Evolutionary conservation across 2,329 filamentous ascomycete genomes (phyloP), one percentile per base, ranked within the genome.

Genomic region (Chaetomium strumarium): DNA sequence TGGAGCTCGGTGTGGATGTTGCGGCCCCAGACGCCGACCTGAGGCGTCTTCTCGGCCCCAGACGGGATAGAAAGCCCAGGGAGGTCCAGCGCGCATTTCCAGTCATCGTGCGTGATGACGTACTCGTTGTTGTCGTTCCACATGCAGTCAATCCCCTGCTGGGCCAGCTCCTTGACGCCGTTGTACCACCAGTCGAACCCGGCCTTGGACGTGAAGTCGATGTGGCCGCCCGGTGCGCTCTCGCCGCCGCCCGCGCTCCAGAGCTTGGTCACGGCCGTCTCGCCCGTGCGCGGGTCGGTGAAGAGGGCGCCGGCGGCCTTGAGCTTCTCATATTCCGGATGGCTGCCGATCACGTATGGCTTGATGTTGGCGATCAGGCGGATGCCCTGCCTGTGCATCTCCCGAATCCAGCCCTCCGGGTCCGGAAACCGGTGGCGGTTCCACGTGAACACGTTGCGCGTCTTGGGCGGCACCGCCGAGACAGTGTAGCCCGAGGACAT

Each of bases 41-140:
- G 37, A 3, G 38, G 39, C 8, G 8, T 11, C 24, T 39, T 40
- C 20, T 47, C 36, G 20, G 45, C 45, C 14, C 45, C 44, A 2
- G 34, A 20, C 3, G 45, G 45, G 36, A 47, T 33, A 11, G 17
- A 16, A 9, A 49, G 46, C 4, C 17, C 34, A 5, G 46, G 46
- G 9, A 49, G 46, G 31, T 49, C 46, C 17, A 49, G 38, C 2
- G 38, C 46, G 46, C 46, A 49, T 16, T 14, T 17, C 46, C 46
- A 49, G 38, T 49, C 46, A 38, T 49, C 46, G 16, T 49, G 38
- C 10, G 46, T 29, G 38, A 49, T 49, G 46, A 38, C 42, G 19
- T 49, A 49, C 12, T 49, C 46, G 46, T 49, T 49, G 46, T 49
- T 49, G 46, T 49, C 46, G 38, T 49, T 49, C 46, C 46, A 49